Evolutionary conservation across 164 flowering plant genomes (phyloP), one percentile per base, ranked within the genome.

Genomic region (Berberis thunbergii): DNA sequence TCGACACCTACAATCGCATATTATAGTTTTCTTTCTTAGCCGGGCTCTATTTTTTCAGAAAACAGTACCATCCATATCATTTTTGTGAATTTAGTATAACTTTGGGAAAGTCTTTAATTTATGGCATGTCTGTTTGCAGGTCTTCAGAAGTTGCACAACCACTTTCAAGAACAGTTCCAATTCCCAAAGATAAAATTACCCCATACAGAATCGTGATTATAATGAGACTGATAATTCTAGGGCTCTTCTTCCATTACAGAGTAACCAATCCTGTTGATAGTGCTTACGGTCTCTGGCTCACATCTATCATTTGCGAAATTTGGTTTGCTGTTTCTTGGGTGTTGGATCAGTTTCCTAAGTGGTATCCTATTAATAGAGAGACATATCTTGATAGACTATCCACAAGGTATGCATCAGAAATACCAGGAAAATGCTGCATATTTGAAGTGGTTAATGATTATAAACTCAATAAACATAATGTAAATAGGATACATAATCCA

Each of bases 271-370:
- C 97, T 64, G 98, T 93, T 64, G 91, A 90, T 42, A 90, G 94
- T 67, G 89, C 98, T 66, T 79, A 62, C 75, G 86, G 85, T 48
- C 83, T 90, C 55, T 93, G 97, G 98, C 80, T 90, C 63, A 90
- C 96, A 66, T 93, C 98, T 70, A 77, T 93, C 67, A 90, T 90
- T 66, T 93, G 98, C 63, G 98, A 93, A 82, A 88, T 93, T 73
- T 93, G 97, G 98, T 93, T 93, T 70, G 98, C 96, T 57, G 65
- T 86, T 48, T 93, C 98, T 7, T 89, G 97, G 98, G 85, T 89
- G 64, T 77, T 93, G 78, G 98, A 93, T 85, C 97, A 90, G 80
- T 93, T 93, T 74, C 98, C 98, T 46, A 93, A 93, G 66, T 93
- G 98, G 98, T 78, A 60, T 74, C 98, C 98, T 7, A 63, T 89